These are phyloP conservation scores for Alternaria ventricosa DNA, from an alignment of 2,329 filamentous ascomycete genomes.

Conservation along the genomic window DNA sequence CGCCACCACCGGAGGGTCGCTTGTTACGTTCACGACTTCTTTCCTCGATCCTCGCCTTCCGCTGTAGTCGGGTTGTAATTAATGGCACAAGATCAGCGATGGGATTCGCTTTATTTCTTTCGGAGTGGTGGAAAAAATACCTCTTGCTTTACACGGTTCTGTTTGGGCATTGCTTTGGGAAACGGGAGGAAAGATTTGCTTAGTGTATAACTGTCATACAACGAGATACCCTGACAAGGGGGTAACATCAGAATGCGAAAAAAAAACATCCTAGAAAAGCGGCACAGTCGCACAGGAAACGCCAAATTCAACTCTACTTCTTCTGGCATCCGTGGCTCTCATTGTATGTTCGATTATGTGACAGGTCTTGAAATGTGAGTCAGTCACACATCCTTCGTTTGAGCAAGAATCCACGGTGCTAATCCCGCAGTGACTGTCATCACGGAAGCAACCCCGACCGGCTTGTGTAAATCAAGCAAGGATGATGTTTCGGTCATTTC, in stretches of 20 bases:
- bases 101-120: slow-evolving; percentile 32
- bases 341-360: not conserved
- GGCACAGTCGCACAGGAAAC: slow-evolving; percentile 25
- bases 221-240: slow-evolving; percentile 26
- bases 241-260: slow-evolving; percentile 33
- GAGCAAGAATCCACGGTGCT: not conserved
- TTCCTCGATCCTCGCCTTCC: slow-evolving; percentile 34
- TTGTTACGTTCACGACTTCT: slow-evolving; percentile 36
- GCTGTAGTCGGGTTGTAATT: slow-evolving; percentile 46
- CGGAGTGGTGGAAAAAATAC: slow-evolving; percentile 29
- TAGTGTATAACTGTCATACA: slow-evolving; percentile 33
- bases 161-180: slow-evolving; percentile 32
- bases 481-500: not conserved
- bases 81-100: slow-evolving; percentile 46
- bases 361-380: not conserved
- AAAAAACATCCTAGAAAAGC: slow-evolving; percentile 30
- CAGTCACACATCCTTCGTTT: not conserved
- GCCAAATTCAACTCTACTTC: not conserved
- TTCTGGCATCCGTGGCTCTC: not conserved
- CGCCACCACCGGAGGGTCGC: slow-evolving; percentile 14
- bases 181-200: slow-evolving; percentile 17
- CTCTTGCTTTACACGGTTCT: slow-evolving; percentile 31
- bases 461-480: not conserved
- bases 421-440: not conserved
- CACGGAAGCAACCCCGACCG: not conserved